These are phyloP conservation scores for Garcia nutans DNA, from an alignment of 345 rosid genomes.

Conservation along the genomic window DNA sequence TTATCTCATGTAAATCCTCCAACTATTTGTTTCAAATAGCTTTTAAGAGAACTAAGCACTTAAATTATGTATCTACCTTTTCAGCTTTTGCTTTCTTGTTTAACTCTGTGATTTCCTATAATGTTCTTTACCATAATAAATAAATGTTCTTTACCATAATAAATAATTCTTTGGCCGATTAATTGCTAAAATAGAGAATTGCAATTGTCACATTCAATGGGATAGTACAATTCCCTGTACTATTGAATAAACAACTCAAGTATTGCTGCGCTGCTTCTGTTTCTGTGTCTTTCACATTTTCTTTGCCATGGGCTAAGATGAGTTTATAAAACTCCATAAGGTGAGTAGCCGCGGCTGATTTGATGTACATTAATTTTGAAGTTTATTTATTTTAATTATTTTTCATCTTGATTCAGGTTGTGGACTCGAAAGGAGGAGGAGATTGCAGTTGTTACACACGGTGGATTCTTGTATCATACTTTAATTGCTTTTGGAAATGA, in stretches of 20 bases:
- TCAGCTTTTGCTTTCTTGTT: background rate
- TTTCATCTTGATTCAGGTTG: slow-evolving; percentile 46
- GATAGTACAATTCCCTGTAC: background rate
- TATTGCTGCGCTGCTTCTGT: too few species aligned
- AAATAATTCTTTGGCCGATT: background rate
- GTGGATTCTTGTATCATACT: slow-evolving; percentile 58
- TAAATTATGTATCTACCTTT: background rate
- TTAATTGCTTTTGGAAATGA: slow-evolving; percentile 56
- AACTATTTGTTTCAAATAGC: background rate
- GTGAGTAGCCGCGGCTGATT: background rate
- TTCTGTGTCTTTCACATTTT: too few species aligned
- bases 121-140: too few species aligned
- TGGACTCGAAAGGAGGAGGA: slow-evolving; percentile 69
- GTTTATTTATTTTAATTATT: background rate
- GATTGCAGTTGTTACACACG: slow-evolving; percentile 77
- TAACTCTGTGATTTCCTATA: too few species aligned
- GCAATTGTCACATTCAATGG: background rate
- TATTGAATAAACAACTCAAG: background rate
- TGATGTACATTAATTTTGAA: background rate
- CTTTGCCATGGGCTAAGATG: background rate
- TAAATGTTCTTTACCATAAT: too few species aligned
- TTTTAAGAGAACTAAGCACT: background rate
- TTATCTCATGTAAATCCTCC: background rate
- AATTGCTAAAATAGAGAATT: background rate
- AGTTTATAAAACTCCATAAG: background rate